These are phyloP conservation scores for Colletotrichum sp. DNA, from an alignment of 2,329 filamentous ascomycete species.

Conservation along the genomic window DNA sequence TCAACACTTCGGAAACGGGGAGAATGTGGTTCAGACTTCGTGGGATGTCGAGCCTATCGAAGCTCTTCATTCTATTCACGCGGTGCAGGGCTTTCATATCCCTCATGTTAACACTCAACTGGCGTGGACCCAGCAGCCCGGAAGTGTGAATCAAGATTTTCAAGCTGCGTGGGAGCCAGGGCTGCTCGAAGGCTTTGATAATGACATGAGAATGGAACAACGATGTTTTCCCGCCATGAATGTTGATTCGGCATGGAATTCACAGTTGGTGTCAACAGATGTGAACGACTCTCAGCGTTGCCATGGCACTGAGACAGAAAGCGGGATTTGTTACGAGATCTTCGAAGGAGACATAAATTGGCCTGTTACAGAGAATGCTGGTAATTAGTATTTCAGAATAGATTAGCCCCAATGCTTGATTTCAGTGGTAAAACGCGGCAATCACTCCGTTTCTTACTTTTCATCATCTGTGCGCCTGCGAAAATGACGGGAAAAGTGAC, in stretches of 20 bases:
- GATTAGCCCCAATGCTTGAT: no score
- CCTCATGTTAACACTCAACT: fast-evolving
- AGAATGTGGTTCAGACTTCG: fast-evolving
- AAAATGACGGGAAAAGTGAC: no score
- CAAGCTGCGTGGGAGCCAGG: not conserved
- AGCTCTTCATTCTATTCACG: not conserved
- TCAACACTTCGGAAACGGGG: fast-evolving
- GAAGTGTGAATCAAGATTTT: fast-evolving
- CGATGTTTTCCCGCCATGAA: fast-evolving
- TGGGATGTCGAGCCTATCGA: fast-evolving
- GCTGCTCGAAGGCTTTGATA: not conserved
- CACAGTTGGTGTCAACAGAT: no score
- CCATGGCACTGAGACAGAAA: not conserved
- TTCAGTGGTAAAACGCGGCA: no score
- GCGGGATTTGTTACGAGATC: not conserved
- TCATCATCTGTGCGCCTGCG: no score
- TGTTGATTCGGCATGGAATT: not conserved
- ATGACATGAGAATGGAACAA: fast-evolving
- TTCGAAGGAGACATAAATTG: no score
- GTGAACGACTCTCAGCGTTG: not conserved
- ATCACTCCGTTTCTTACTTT: no score
- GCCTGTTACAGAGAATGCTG: no score
- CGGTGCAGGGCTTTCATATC: fast-evolving
- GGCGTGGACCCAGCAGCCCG: fast-evolving
- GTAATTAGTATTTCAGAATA: no score